Percentiles rank a stretch among this genome's conserved stretches.
Evolutionary conservation across 306 rosid genomes (phyloP).

Genomic region (Corylus avellana): DNA sequence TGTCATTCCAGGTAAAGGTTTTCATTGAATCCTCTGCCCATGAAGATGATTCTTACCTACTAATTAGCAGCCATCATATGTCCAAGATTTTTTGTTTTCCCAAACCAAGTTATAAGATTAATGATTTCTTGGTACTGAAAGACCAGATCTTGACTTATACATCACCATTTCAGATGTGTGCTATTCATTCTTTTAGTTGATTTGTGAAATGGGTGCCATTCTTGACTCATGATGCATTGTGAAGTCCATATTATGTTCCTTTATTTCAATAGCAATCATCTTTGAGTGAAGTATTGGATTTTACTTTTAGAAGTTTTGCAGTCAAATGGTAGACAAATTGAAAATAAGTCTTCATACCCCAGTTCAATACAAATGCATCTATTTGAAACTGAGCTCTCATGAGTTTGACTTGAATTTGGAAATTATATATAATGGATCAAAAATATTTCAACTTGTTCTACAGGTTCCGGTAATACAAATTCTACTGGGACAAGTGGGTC

Average conservation of each 20-base stretch:
- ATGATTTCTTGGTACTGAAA: background rate
- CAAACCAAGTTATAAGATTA: background rate
- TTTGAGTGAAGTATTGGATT: background rate
- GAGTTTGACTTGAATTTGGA: background rate
- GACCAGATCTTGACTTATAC: background rate
- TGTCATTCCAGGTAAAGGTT: conserved; percentile 88
- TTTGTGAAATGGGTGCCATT: background rate
- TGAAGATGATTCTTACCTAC: background rate
- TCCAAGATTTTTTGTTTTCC: background rate
- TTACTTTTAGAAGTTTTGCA: background rate
- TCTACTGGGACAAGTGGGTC: conserved; percentile 81
- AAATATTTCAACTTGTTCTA: conserved; percentile 15
- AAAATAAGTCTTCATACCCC: background rate
- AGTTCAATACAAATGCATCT: background rate
- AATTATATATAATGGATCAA: background rate
- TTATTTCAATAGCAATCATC: background rate
- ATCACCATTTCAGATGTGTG: background rate
- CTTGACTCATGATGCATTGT: background rate
- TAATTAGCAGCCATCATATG: background rate
- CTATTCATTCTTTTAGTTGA: background rate
- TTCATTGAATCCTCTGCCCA: conserved; percentile 10
- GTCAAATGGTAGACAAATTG: background rate
- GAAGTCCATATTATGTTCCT: background rate
- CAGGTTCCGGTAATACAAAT: conserved; percentile 89
- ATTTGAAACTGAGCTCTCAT: background rate